Base-by-base conservation (phyloP, 148 eudicot species). In the Selenicereus undatus region DNA sequence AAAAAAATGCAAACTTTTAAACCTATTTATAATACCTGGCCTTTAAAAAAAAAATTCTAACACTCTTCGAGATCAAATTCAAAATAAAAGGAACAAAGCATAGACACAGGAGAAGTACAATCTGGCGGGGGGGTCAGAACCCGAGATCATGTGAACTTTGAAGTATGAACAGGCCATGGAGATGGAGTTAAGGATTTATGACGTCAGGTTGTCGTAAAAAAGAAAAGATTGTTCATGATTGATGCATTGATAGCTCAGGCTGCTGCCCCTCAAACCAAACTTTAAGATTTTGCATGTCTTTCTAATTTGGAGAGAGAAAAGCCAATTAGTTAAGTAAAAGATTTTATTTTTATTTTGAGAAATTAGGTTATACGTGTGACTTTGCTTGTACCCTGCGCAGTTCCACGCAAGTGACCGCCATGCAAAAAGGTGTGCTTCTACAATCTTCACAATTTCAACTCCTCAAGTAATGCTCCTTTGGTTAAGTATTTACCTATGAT, bases 171-270 rank as follows among this genome's bases (percentile, higher is more conserved):
- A 48, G 52, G 52, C 10, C 3, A 39, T 32, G 43, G 43, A 39
- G 43, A 7, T 48, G 52, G 52, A 48, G 11, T 48, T 7, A 11
- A 48, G 10, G 14, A 48, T 48, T 48, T 48, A 48, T 48, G 12
- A 65, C 78, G 83, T 81, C 58, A 74, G 48, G 65, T 62, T 27
- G 45, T 8, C 74, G 78, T 74, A 78, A 2, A 74, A 45, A 64
- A 17, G 78, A 74, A 75, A 65, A 27, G 83, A 80, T 81, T 6
- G 73, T 81, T 65, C 60, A 43, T 81, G 83, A 81, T 81, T 81
- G 83, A 81, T 81, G 64, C 32, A 52, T 79, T 54, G 64, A 58
- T 76, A 7, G 4, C 2, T 8, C 20, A 65, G 14, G 10, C 18
- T 1, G 22, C 27, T 10, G 12, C 9, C 52, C 52, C 7, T 9